Percentiles rank a stretch among this genome's conserved stretches.
Conservation (phyloP, 495 filamentous ascomycete species). For the Hypomontagnella monticulosa region DNA sequence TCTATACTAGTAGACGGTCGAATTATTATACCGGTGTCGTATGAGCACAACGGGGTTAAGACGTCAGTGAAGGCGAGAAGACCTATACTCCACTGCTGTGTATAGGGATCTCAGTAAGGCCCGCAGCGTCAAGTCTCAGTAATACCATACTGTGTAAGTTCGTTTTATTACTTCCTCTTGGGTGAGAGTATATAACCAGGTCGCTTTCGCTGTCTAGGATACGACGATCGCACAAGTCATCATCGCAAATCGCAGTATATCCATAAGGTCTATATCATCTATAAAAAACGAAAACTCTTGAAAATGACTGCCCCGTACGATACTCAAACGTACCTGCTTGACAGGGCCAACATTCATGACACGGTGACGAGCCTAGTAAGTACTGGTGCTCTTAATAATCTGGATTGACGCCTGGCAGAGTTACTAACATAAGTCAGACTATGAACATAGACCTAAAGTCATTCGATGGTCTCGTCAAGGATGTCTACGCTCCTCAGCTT, state of each 20-base stretch:
- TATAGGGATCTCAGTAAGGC: too few relatives aligned
- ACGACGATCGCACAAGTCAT: neutral
- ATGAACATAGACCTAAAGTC: slow-evolving; percentile 41
- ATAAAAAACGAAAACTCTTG: neutral
- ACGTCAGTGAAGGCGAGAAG: too few relatives aligned
- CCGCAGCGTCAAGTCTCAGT: too few relatives aligned
- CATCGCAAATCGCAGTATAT: neutral
- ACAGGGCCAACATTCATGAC: slow-evolving; percentile 49
- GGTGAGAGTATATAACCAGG: too few relatives aligned
- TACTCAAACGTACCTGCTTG: slow-evolving; percentile 43
- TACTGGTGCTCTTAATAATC: neutral
- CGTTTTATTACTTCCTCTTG: too few relatives aligned
- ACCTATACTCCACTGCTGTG: too few relatives aligned
- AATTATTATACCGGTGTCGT: too few relatives aligned
- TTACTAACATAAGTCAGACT: slow-evolving; percentile 16
- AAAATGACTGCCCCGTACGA: slow-evolving; percentile 36
- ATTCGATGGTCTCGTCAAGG: slow-evolving; percentile 24
- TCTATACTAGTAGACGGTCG: too few relatives aligned
- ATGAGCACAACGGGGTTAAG: too few relatives aligned
- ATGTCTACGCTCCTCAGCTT: slow-evolving; percentile 42
- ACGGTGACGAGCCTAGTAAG: slow-evolving; percentile 38
- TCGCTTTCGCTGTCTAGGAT: too few relatives aligned
- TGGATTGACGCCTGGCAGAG: neutral
- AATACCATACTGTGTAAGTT: too few relatives aligned
- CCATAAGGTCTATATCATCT: neutral